A percentile compares a stretch with the other conserved stretches of the same genome.
phyloP scores from a whole-genome alignment of 768 basidiomycete genomes.

The Pluteus cervinus region DNA sequence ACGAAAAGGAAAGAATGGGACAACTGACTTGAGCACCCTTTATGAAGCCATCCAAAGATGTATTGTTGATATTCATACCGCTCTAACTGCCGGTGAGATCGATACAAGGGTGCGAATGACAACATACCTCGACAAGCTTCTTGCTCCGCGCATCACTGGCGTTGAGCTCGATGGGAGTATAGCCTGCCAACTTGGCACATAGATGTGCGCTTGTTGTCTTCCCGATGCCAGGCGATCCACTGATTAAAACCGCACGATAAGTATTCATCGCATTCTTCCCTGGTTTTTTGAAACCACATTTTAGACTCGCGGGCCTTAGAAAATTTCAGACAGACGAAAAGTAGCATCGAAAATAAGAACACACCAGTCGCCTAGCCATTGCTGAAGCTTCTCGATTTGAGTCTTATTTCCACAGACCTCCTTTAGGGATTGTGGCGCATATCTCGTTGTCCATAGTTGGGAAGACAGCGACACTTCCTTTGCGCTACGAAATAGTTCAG shows the following conservation, averaged over 20 bases:
- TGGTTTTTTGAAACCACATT: conserved; percentile 84
- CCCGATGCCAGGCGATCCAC: conserved; percentile 94
- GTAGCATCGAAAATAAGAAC: conserved; percentile 13
- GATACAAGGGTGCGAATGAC: not conserved
- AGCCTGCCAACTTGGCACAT: conserved; percentile 85
- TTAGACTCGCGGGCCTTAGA: conserved; percentile 66
- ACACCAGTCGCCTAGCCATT: conserved; percentile 87
- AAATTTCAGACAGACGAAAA: conserved; percentile 2
- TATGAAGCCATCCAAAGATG: conserved; percentile 84
- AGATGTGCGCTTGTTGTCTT: conserved; percentile 97
- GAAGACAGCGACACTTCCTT: conserved; percentile 38
- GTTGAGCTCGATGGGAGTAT: conserved; percentile 91
- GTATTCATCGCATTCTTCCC: conserved; percentile 87
- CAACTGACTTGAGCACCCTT: conserved; percentile 43
- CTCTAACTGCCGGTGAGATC: conserved; percentile 40
- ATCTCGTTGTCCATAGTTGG: conserved; percentile 93
- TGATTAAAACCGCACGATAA: conserved; percentile 83
- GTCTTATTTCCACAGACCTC: conserved; percentile 96
- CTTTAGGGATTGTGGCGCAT: conserved; percentile 82
- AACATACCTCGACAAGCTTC: conserved; percentile 85
- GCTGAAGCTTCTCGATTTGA: conserved; percentile 80
- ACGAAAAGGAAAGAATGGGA: not conserved
- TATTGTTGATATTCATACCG: conserved; percentile 86
- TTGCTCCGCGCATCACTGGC: conserved; percentile 95
- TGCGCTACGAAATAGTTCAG: not conserved